Base-by-base conservation (phyloP, 495 filamentous ascomycete genomes). In the Neurospora sp. region DNA sequence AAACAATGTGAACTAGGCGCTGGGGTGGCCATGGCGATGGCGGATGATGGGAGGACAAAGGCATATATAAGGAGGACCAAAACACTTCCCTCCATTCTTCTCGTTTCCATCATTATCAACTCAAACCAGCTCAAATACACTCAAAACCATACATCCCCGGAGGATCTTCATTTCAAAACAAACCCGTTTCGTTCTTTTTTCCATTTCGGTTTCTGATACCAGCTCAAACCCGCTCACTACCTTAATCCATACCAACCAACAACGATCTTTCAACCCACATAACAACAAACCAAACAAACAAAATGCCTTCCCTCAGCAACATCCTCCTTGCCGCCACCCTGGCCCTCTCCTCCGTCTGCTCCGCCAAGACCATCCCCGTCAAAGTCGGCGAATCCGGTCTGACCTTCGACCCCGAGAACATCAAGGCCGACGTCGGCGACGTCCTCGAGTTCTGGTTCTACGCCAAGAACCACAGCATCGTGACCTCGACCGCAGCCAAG, bases 401-500 rank as follows among this genome's bases (percentile, higher is more conserved):
- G n/a, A 79, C 74, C 42, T 82, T 83, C 42, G 69, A 69, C 2
- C 81, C 81, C 39, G 75, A 72, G 71, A 69, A 38, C 48, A 75
- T 88, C 71, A 77, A 76, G 16, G 85, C 85, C n/a, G 37, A 74
- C 5, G 35, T 76, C 1, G 87, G 87, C 75, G 88, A 86, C 73
- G 81, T 82, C n/a, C 75, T 89, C 69, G 83, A 87, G 74, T 88
- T 89, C 78, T 81, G 83, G 75, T 88, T 89, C 79, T 84, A 81
- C 76, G 79, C 84, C 2, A 78, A 76, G 12, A 83, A 83, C 74
- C 89, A 90, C 81, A 84, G 83, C 69, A 84, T 90, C 39, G 83
- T 79, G 4, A 79, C 85, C 71, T 82, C 84, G 48, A 71, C 78
- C 23, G 89, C 87, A 76, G 70, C 72, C 20, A 78, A 83, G 0